Evolutionary conservation across 2,329 filamentous ascomycete species (phyloP), one percentile per base, ranked within the genome.

Genomic region (Aspergillus bombycis): DNA sequence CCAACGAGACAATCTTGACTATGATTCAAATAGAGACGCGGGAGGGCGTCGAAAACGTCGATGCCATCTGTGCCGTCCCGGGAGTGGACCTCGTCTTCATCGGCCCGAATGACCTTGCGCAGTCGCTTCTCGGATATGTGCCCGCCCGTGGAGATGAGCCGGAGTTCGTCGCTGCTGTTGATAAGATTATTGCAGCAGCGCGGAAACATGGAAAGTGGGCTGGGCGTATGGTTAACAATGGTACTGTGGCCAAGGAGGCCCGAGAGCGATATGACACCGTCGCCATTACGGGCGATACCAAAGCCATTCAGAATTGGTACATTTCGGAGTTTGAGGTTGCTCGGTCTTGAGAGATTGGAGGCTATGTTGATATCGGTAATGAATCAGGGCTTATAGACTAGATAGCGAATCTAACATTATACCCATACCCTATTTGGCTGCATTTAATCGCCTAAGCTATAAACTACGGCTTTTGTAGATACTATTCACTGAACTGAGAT

Each of bases 141-240:
- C 83, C 84, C 55, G 85, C 90, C 69, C 76, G 74, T 28, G 81
- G 81, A 0, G 79, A 83, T 57, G 82, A 86, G 66, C 83, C 84
- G 0, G 84, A 88, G 63, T 82, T 91, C 63, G 79, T 85, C 36
- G 79, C 80, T 38, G 89, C 89, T 21, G 85, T 91, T 60, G 81
- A 81, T 53, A 85, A 82, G 64, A 82, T 89, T 54, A 79, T 88
- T 11, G 79, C 79, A 14, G 88, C 89, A 3, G 84, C 86, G 4
- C 80, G 82, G 58, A 84, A 82, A 65, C 84, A 89, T 12, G 88
- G 88, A 23, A 91, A 91, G 77, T 90, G 89, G 79, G 84, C 84
- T 7, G 89, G 86, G 0, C 77, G 82, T 2, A 78, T 85, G 76
- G 78, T 80, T 1, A 83, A 83, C 62, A 77, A 84, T 68, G 80